These are phyloP conservation scores for Fusarium begoniae DNA, from an alignment of 2,329 filamentous ascomycete genomes.

Conservation along the genomic window DNA sequence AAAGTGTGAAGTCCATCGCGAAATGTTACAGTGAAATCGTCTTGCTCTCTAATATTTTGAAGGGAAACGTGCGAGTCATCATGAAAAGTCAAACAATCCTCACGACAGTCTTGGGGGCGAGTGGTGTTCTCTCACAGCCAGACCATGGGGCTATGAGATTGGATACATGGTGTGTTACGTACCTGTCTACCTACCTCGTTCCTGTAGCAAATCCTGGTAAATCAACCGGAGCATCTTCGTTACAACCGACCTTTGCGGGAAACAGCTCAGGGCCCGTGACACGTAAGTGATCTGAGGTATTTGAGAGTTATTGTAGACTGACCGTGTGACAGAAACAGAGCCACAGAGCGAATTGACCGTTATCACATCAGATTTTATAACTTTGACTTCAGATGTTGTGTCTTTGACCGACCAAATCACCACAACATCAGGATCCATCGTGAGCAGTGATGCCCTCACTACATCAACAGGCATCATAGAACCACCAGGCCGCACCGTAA, in stretches of 20 bases:
- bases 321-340: not conserved
- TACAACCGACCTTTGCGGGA: not conserved
- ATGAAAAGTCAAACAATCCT: not conserved
- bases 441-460: not conserved
- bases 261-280: not conserved
- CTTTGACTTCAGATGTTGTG: too few species aligned
- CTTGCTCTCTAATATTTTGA: too few species aligned
- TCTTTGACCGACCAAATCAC: not conserved
- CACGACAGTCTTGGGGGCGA: not conserved
- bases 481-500: not conserved
- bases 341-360: too few species aligned
- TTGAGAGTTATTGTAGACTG: not conserved
- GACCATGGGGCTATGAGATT: not conserved
- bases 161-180: not conserved
- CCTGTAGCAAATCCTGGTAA: not conserved
- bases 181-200: not conserved
- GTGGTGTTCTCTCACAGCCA: not conserved
- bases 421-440: not conserved
- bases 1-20: not conserved
- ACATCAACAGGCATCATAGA: not conserved
- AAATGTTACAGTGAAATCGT: accelerated
- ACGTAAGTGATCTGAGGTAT: not conserved
- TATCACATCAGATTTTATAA: too few species aligned
- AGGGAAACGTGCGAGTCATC: not conserved
- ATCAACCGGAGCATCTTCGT: not conserved